These are phyloP conservation scores for Periconia sp. DNA, from an alignment of 2,329 filamentous ascomycete genomes.

Conservation along the genomic window DNA sequence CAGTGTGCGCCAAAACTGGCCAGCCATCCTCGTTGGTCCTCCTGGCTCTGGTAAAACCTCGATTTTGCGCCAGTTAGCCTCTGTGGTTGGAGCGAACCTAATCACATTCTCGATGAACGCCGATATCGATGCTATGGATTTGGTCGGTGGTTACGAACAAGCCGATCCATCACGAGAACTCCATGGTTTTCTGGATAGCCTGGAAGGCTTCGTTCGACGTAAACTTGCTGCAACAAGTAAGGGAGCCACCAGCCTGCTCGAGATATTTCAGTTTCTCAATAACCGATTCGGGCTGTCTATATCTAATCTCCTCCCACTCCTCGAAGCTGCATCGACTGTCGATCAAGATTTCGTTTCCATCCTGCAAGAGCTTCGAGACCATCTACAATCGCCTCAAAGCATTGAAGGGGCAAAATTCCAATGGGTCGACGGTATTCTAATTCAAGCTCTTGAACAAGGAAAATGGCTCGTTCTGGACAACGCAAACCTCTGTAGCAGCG, in stretches of 20 bases:
- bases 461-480: constrained; percentile 96
- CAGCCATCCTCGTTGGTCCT: constrained; percentile 82
- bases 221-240: constrained; percentile 18
- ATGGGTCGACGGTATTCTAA: constrained; percentile 92
- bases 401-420: constrained; percentile 82
- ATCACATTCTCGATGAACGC: constrained; percentile 88
- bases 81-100: constrained; percentile 71
- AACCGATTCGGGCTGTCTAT: not conserved
- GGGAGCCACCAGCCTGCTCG: constrained; percentile 6
- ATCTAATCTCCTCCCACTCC: constrained; percentile 10
- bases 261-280: constrained; percentile 27
- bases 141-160: constrained; percentile 96
- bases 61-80: constrained; percentile 78
- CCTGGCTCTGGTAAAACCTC: constrained; percentile 86
- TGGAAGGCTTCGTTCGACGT: constrained; percentile 56
- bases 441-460: constrained; percentile 81
- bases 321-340: constrained; percentile 14
- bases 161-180: constrained; percentile 77
- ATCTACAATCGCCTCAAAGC: constrained; percentile 57
- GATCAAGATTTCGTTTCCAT: constrained; percentile 27
- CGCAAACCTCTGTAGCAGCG: constrained; percentile 93
- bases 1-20: constrained; percentile 82
- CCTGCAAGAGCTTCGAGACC: constrained; percentile 52
- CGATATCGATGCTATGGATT: constrained; percentile 94
- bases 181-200: constrained; percentile 59